Evolutionary conservation across 2,329 filamentous ascomycete species (phyloP).

Genomic region (Aspergillus calidoustus): DNA sequence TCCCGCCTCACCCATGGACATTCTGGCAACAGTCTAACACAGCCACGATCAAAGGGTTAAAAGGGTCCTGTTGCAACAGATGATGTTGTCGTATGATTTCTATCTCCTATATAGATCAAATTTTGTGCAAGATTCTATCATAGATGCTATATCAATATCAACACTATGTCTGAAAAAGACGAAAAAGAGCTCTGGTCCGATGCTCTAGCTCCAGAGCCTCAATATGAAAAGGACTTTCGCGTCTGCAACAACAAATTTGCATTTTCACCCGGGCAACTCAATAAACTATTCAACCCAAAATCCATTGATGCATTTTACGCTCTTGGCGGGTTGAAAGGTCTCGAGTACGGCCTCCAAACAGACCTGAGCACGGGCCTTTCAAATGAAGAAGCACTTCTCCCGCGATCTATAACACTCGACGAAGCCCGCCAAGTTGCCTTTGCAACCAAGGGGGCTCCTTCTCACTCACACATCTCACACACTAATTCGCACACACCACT

Average conservation of each 20-base stretch:
- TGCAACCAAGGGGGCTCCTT: conserved; percentile 50
- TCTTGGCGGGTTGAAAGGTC: conserved; percentile 77
- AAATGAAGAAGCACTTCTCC: conserved; percentile 69
- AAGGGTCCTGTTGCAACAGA: neutral
- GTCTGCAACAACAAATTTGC: conserved; percentile 83
- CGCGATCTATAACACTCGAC: conserved; percentile 69
- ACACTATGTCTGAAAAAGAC: conserved; percentile 6
- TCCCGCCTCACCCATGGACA: conserved; percentile 2
- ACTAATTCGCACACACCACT: neutral
- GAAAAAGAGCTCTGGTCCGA: conserved; percentile 40
- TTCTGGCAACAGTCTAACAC: neutral
- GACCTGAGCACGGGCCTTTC: conserved; percentile 75
- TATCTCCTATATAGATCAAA: neutral
- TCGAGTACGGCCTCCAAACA: conserved; percentile 78
- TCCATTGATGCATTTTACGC: conserved; percentile 80
- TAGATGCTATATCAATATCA: neutral
- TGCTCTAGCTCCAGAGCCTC: conserved; percentile 75
- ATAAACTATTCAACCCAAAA: conserved; percentile 89
- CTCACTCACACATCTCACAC: conserved; percentile 46
- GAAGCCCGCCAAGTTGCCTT: conserved; percentile 52
- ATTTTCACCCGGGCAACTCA: conserved; percentile 77
- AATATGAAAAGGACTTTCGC: conserved; percentile 75
- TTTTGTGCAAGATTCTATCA: neutral
- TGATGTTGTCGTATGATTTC: neutral
- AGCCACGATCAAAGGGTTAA: neutral